phyloP scores from a whole-genome alignment of 75 land plant genomes.

The Pseudotsuga menziesii region DNA sequence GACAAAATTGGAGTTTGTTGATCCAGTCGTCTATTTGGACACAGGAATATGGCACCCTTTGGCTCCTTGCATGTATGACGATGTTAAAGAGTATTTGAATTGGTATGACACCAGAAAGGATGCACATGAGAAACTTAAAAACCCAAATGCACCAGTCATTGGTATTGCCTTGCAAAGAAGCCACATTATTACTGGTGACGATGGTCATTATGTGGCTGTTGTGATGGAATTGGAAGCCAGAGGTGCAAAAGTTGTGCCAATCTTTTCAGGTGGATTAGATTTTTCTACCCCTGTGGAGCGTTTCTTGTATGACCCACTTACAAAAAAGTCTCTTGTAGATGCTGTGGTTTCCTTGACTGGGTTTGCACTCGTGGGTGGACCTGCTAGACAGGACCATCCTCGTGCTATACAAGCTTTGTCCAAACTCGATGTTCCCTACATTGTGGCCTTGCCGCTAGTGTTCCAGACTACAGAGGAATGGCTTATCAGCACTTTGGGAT shows the following conservation, averaged over 20 bases:
- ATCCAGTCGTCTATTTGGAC: constrained; percentile 91
- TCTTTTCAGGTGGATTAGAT: constrained; percentile 95
- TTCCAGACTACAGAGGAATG: constrained; percentile 99
- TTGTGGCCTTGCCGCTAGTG: constrained; percentile 95
- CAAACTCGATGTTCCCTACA: constrained; percentile 97
- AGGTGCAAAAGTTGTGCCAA: constrained; percentile 96
- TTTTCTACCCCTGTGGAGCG: constrained; percentile 90
- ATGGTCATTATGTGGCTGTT: constrained; percentile 96
- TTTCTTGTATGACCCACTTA: constrained; percentile 79
- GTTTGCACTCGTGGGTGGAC: constrained; percentile 98
- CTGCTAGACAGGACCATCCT: constrained; percentile 98
- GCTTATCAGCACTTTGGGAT: constrained; percentile 87
- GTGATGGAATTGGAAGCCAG: constrained; percentile 98
- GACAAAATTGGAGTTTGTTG: constrained; percentile 61
- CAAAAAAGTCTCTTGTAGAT: constrained; percentile 79
- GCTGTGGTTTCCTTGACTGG: constrained; percentile 93
- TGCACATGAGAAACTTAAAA: constrained; percentile 62
- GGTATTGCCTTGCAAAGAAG: constrained; percentile 90
- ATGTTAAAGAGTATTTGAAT: constrained; percentile 97
- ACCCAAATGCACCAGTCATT: constrained; percentile 64
- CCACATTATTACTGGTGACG: constrained; percentile 99
- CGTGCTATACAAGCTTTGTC: constrained; percentile 82
- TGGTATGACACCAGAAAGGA: constrained; percentile 97
- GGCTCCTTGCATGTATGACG: constrained; percentile 98
- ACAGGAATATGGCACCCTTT: constrained; percentile 98